A percentile compares a stretch with the other conserved stretches of the same genome.
Conservation (phyloP, 2,329 filamentous ascomycete genomes). For the Purpureocillium takamizusanense region DNA sequence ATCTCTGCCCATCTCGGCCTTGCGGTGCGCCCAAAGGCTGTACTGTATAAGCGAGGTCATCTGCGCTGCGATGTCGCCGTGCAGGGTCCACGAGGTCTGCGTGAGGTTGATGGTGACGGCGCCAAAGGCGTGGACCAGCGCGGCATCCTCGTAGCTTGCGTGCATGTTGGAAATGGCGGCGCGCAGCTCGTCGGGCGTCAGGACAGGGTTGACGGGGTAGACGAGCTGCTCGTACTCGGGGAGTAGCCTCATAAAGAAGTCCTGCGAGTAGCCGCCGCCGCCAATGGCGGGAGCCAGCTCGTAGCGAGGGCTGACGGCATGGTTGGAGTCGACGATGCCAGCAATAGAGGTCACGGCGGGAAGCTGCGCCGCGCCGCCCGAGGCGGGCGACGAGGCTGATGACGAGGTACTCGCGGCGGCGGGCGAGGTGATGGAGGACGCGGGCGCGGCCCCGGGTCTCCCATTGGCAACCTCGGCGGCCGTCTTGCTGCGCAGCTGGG, state of each 20-base stretch:
- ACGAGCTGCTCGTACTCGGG: slow-evolving; percentile 24
- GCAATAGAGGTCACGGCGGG: slow-evolving; percentile 14
- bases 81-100: slow-evolving; percentile 16
- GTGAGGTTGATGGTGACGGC: slow-evolving; percentile 27
- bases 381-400: slow-evolving; percentile 5
- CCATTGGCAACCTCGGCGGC: neutral
- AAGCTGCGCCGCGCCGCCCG: slow-evolving; percentile 1
- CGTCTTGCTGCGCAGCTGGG: slow-evolving; percentile 20
- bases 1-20: slow-evolving; percentile 19
- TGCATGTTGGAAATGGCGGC: slow-evolving; percentile 23
- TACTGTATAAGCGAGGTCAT: slow-evolving; percentile 18
- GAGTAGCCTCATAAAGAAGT: slow-evolving; percentile 24
- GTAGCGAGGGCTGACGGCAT: slow-evolving; percentile 1
- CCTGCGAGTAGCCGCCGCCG: slow-evolving; percentile 13
- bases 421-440: neutral
- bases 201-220: slow-evolving; percentile 26
- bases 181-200: slow-evolving; percentile 20
- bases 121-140: slow-evolving; percentile 25
- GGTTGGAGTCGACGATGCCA: slow-evolving; percentile 12
- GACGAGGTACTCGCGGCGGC: slow-evolving; percentile 6
- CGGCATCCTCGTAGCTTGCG: slow-evolving; percentile 20
- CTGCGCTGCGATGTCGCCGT: slow-evolving; percentile 18
- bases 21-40: slow-evolving; percentile 13
- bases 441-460: slow-evolving; percentile 1
- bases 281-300: slow-evolving; percentile 3